Conservation (phyloP, 169 alveolate species). For the Eimeria praecox region DNA sequence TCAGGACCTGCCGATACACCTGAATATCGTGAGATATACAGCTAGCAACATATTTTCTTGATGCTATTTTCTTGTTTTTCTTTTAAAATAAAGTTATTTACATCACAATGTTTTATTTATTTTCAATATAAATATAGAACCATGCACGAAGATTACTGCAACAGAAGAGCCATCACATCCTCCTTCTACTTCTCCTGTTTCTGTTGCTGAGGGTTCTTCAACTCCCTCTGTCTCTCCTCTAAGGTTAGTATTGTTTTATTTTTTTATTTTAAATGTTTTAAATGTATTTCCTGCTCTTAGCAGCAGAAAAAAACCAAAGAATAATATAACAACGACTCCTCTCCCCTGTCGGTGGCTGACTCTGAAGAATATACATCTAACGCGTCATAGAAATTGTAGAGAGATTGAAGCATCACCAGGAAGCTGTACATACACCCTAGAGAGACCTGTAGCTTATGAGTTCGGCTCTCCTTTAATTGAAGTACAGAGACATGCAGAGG, state of each 20-base stretch:
- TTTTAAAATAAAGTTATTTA: too few relatives aligned
- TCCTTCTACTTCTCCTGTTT: neutral
- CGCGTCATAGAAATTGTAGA: neutral
- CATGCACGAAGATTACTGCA: too few relatives aligned
- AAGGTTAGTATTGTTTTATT: too few relatives aligned
- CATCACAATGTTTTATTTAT: neutral
- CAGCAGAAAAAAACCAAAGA: neutral
- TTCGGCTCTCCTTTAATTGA: constrained; percentile 1
- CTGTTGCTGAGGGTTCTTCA: neutral
- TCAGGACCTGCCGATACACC: neutral
- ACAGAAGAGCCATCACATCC: neutral
- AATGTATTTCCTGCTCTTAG: neutral
- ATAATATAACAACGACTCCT: neutral
- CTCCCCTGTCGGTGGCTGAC: constrained; percentile 35
- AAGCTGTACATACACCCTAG: neutral
- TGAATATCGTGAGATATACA: neutral
- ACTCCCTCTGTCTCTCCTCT: too few relatives aligned
- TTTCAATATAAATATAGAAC: too few relatives aligned
- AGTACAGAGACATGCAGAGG: neutral
- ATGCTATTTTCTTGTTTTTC: neutral
- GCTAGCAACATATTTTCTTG: neutral
- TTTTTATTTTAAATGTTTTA: too few relatives aligned
- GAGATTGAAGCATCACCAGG: neutral
- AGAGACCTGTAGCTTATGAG: neutral
- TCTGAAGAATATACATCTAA: neutral